Evolutionary conservation across 441 rosid species (phyloP).

Genomic region (Erodium trifolium): DNA sequence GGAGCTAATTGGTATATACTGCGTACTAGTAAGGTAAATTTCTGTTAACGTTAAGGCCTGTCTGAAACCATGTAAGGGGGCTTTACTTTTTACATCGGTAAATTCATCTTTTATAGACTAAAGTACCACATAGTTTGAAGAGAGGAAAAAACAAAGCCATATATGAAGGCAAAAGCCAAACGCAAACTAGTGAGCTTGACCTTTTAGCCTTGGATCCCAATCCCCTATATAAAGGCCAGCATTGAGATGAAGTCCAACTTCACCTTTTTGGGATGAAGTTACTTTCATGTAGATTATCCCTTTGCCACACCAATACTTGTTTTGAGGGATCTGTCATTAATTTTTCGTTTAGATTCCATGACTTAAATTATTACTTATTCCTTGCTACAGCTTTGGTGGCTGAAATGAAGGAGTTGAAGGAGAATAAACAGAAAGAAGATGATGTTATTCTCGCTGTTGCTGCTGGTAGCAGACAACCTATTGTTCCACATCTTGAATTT

Average conservation of each 20-base stretch:
- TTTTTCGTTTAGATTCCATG: conserved; percentile 12
- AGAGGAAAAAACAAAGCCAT: background rate
- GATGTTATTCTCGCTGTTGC: too few relatives aligned
- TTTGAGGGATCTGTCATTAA: background rate
- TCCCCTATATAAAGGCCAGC: background rate
- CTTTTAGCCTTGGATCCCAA: background rate
- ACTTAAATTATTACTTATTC: background rate
- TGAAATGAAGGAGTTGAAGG: too few relatives aligned
- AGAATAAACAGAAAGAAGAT: too few relatives aligned
- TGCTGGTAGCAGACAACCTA: too few relatives aligned
- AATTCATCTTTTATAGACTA: background rate
- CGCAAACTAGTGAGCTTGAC: background rate
- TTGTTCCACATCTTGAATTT: too few relatives aligned
- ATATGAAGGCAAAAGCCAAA: background rate
- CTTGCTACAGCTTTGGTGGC: background rate
- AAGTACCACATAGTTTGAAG: background rate
- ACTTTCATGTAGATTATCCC: background rate
- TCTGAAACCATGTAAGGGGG: background rate
- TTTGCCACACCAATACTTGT: too few relatives aligned
- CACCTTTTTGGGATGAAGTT: background rate
- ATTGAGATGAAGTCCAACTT: background rate
- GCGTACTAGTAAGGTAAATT: background rate
- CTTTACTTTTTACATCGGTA: background rate
- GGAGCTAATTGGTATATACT: background rate
- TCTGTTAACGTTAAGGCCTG: background rate